Conservation (phyloP, 441 rosid species). For the Aquilaria agallochum region DNA sequence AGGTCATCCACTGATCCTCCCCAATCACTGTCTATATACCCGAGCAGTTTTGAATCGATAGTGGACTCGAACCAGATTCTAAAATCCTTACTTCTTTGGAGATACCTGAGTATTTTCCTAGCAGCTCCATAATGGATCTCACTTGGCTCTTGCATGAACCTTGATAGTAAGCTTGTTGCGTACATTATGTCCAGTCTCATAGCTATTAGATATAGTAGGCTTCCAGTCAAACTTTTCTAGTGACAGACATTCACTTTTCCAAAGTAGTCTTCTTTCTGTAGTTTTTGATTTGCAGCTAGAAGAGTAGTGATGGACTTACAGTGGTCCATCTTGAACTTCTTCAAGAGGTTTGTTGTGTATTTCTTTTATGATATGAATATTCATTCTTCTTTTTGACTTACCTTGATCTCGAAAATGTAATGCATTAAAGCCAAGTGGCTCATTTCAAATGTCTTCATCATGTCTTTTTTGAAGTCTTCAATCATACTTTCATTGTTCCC, state of each 20-base stretch:
- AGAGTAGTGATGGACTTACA: neutral
- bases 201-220: constrained; percentile 1
- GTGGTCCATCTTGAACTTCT: neutral
- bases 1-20: neutral
- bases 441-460: constrained; percentile 2
- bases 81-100: neutral
- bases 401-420: neutral
- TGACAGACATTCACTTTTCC: neutral
- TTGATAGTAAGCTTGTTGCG: neutral
- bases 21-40: neutral
- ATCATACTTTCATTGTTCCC: neutral
- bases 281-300: neutral
- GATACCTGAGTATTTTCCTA: neutral
- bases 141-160: constrained; percentile 11
- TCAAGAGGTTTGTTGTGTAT: neutral
- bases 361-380: neutral
- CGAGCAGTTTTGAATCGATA: neutral
- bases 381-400: neutral
- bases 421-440: neutral
- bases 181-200: constrained; percentile 2
- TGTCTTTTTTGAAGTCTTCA: neutral
- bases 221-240: neutral
- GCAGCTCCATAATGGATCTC: neutral
- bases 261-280: neutral
- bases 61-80: neutral